These are phyloP conservation scores for Aspergillus arachidicola DNA, from an alignment of 2,329 filamentous ascomycete genomes.

Conservation along the genomic window DNA sequence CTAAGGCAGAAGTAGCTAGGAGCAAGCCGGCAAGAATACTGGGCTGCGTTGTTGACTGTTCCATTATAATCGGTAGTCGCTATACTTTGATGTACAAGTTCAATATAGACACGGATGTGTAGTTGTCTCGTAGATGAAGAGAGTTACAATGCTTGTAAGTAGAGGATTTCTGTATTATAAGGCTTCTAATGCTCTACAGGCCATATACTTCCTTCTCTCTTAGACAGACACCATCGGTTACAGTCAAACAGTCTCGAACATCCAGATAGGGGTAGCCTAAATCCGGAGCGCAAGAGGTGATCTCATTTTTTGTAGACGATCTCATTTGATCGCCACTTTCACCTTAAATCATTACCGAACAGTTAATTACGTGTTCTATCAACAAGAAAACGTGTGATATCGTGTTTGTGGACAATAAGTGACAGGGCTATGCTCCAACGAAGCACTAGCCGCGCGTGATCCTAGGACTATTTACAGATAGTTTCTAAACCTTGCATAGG, in stretches of 20 bases:
- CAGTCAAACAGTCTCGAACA: background rate
- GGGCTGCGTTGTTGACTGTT: background rate
- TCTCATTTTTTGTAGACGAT: background rate
- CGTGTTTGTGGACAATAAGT: background rate
- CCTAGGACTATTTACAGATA: background rate
- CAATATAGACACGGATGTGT: background rate
- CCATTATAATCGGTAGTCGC: background rate
- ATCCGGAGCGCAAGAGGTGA: background rate
- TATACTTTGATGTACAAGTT: background rate
- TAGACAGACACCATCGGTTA: background rate
- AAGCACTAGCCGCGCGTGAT: background rate
- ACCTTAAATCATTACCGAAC: background rate
- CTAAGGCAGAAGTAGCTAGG: background rate
- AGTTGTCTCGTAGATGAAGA: background rate
- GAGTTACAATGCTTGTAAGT: background rate
- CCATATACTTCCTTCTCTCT: background rate
- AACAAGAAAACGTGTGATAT: background rate
- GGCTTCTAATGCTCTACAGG: background rate
- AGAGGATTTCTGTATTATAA: background rate
- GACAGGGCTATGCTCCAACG: background rate
- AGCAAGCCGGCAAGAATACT: background rate
- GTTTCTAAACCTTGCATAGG: background rate
- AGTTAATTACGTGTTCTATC: background rate
- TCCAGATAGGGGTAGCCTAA: background rate
- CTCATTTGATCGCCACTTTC: background rate